Base-by-base conservation (phyloP, 1,139 yeast species). In the Pichia sp. region DNA sequence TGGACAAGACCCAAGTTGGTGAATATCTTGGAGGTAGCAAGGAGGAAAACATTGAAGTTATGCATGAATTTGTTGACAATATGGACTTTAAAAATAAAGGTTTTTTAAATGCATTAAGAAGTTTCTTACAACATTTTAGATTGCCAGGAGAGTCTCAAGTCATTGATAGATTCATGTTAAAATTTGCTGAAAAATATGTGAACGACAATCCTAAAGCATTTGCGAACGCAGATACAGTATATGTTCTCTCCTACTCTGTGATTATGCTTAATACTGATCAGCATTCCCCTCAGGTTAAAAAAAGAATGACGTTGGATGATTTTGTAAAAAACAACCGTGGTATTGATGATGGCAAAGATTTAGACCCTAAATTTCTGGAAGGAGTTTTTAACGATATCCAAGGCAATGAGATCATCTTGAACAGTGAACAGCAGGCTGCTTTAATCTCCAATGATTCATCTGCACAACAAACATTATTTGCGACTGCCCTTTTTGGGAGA, bases 61-160 rank as follows among this genome's bases (percentile, higher is more conserved):
- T 93, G 98, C 97, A 92, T 71, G 87, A 92, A 4, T 93, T 93
- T 74, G 96, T 93, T 38, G 97, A 92, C 66, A 74, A 79, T 61
- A 84, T 93, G 85, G 92, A 90, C 57, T 93, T 93, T 67, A 73
- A 79, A 13, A 76, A 77, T 49, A 71, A 80, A 59, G 76, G 82
- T 1, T 90, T 93, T 66, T 95, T 92, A 8, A 96, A 85, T 62
- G 95, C 98, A 0, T 75, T 95, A 74, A 81, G 99, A 64, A 75
- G 74, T 10, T 90, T 90, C 65, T 77, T 95, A 57, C 99, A 95
- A 68, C 78, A 84, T 47, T 95, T 95, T 72, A 79, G 99, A 68
- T 77, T 95, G 57, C 99, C 99, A 0, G 99, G 99, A 49, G 99
- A 95, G 72, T 92, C 97, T 1, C 99, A 95, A 71, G 93, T 93